phyloP scores from a whole-genome alignment of 257 asterid species.

The Fraxinus quadrangulata region DNA sequence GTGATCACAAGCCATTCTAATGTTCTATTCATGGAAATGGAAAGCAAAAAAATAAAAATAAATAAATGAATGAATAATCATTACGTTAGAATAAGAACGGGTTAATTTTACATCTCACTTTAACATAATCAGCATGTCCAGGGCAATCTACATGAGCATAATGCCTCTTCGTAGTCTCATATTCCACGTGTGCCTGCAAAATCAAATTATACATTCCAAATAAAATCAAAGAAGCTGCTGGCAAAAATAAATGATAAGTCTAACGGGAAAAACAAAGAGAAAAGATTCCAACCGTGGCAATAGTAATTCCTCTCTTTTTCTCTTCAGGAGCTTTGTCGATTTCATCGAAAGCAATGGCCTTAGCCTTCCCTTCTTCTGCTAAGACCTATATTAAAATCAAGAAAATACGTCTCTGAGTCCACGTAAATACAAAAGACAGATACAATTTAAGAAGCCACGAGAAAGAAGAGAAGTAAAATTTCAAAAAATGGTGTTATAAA shows the following conservation, averaged over 20 bases:
- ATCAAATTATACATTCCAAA: slow-evolving; percentile 26
- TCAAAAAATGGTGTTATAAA: not conserved
- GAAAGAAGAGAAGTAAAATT: not conserved
- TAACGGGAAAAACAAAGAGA: not conserved
- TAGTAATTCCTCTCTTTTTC: slow-evolving; percentile 94
- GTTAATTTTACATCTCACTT: slow-evolving; percentile 46
- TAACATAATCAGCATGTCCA: slow-evolving; percentile 96
- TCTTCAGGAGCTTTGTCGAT: slow-evolving; percentile 99
- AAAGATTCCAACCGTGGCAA: slow-evolving; percentile 67
- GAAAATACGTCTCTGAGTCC: not conserved
- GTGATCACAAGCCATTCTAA: not conserved
- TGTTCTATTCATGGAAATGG: slow-evolving; percentile 3
- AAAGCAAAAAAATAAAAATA: not conserved
- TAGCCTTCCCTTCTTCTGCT: slow-evolving; percentile 88
- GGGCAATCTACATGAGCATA: slow-evolving; percentile 99
- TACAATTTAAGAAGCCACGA: not conserved
- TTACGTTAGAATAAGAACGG: not conserved
- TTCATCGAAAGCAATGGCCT: slow-evolving; percentile 91
- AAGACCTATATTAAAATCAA: slow-evolving; percentile 54
- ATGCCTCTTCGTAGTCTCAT: slow-evolving; percentile 88
- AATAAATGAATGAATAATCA: not conserved
- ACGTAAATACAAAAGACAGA: not conserved
- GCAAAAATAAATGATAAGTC: not conserved
- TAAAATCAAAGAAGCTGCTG: not conserved
- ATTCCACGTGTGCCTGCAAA: slow-evolving; percentile 92